These are phyloP conservation scores for Chrysoporthe deuterocubensis DNA, from an alignment of 2,329 filamentous ascomycete species.

Conservation along the genomic window DNA sequence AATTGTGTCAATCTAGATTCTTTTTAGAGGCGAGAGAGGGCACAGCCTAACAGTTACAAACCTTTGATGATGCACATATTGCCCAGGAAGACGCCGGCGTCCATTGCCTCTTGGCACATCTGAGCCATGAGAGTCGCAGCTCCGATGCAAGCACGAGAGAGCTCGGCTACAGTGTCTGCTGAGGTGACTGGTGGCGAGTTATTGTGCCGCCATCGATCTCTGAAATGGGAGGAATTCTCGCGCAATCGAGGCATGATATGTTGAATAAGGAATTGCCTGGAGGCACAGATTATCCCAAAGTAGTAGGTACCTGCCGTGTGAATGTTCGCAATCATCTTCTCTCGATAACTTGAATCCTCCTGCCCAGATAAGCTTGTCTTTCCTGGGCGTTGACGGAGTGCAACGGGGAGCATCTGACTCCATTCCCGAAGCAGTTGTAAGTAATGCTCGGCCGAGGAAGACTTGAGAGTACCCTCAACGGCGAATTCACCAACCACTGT, in stretches of 20 bases:
- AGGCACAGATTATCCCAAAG: constrained; percentile 32
- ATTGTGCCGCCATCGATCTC: constrained; percentile 2
- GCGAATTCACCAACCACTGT: constrained; percentile 18
- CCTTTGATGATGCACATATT: constrained; percentile 30
- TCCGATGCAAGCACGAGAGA: constrained; percentile 31
- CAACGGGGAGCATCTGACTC: constrained; percentile 20
- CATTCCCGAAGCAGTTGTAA: constrained; percentile 20
- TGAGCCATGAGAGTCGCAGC: constrained; percentile 31
- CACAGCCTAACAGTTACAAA: background rate
- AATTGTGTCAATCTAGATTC: background rate
- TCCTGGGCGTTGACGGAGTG: constrained; percentile 20
- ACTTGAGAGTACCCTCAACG: constrained; percentile 15
- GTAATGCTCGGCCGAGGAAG: constrained; percentile 20
- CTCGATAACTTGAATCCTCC: constrained; percentile 10
- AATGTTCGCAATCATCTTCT: constrained; percentile 29
- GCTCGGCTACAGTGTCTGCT: constrained; percentile 16
- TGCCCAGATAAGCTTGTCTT: background rate
- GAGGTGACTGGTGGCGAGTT: background rate
- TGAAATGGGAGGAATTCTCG: background rate
- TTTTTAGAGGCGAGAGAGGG: too few relatives aligned
- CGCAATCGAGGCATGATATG: constrained; percentile 26
- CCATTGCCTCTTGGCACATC: constrained; percentile 29
- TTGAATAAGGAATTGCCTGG: constrained; percentile 29
- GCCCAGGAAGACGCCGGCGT: constrained; percentile 27
- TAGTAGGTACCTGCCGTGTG: constrained; percentile 32